Percentiles rank a stretch among this genome's conserved stretches.
Evolutionary conservation across 83 land plant species (phyloP).

Genomic region (Thuja plicata): DNA sequence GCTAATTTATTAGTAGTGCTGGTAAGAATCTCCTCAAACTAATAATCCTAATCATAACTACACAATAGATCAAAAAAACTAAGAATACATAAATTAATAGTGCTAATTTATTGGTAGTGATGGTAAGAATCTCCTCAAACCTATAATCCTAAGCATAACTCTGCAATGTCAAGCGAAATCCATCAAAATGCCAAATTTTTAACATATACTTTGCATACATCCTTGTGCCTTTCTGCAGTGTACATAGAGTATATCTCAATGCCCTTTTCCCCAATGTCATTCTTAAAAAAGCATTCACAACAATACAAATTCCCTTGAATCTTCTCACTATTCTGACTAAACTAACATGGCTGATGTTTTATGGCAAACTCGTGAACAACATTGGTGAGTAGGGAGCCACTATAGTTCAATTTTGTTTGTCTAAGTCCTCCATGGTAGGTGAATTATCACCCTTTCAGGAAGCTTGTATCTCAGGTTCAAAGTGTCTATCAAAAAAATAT

Average conservation of each 20-base stretch:
- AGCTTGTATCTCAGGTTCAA: too few relatives aligned
- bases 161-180: background rate
- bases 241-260: too few relatives aligned
- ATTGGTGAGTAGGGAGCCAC: background rate
- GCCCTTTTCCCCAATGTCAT: background rate
- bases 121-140: too few relatives aligned
- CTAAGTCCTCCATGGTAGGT: background rate
- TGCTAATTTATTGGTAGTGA: too few relatives aligned
- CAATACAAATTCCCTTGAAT: background rate
- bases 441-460: background rate
- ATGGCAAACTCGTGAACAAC: too few relatives aligned
- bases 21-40: background rate
- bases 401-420: background rate
- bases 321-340: too few relatives aligned
- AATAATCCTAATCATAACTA: too few relatives aligned
- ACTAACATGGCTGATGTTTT: background rate
- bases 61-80: too few relatives aligned
- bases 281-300: background rate
- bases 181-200: background rate
- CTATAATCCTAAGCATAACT: too few relatives aligned
- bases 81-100: too few relatives aligned
- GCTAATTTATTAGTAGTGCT: too few relatives aligned
- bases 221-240: background rate
- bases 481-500: too few relatives aligned
- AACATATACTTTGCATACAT: background rate